phyloP scores from a whole-genome alignment of 352 stramenopile genomes.

The Pythium guiyangense region DNA sequence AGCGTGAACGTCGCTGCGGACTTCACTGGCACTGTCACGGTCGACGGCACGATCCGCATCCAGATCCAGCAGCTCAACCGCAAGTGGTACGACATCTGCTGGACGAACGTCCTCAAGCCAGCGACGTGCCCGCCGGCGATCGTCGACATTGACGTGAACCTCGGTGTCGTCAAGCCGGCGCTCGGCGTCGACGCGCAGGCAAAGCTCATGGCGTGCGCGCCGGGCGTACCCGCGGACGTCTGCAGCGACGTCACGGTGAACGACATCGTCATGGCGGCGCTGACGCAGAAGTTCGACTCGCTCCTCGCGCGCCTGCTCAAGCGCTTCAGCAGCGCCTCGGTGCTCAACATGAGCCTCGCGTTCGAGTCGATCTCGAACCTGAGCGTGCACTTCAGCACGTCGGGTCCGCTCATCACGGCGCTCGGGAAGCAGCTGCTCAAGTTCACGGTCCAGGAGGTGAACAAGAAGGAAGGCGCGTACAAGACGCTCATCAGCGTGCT shows the following conservation, averaged over 20 bases:
- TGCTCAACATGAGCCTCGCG: slow-evolving; percentile 24
- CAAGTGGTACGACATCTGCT: slow-evolving; percentile 39
- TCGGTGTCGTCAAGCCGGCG: too few relatives aligned
- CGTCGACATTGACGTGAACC: too few relatives aligned
- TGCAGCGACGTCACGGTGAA: slow-evolving; percentile 29
- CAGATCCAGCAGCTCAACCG: slow-evolving; percentile 26
- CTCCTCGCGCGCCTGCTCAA: slow-evolving; percentile 28
- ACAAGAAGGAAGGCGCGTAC: slow-evolving; percentile 12
- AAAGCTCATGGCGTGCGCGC: slow-evolving; percentile 12
- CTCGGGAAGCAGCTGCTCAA: slow-evolving; percentile 1
- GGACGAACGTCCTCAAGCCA: slow-evolving; percentile 25
- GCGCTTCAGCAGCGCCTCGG: slow-evolving; percentile 32
- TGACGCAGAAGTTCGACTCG: slow-evolving; percentile 16
- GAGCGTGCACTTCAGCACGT: slow-evolving; percentile 1
- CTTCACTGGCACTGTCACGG: slow-evolving; percentile 23
- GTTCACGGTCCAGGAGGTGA: slow-evolving; percentile 5
- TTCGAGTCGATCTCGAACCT: slow-evolving; percentile 22
- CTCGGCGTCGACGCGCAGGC: too few relatives aligned
- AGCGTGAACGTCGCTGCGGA: slow-evolving; percentile 21
- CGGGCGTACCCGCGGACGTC: slow-evolving; percentile 10
- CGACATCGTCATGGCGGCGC: slow-evolving; percentile 23
- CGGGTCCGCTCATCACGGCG: slow-evolving; percentile 1
- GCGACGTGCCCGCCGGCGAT: slow-evolving; percentile 18
- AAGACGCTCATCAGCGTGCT: slow-evolving; percentile 4
- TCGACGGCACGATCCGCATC: slow-evolving; percentile 11